Evolutionary conservation across 1,139 yeast genomes (phyloP).

Genomic region (Candida tropicalis): DNA sequence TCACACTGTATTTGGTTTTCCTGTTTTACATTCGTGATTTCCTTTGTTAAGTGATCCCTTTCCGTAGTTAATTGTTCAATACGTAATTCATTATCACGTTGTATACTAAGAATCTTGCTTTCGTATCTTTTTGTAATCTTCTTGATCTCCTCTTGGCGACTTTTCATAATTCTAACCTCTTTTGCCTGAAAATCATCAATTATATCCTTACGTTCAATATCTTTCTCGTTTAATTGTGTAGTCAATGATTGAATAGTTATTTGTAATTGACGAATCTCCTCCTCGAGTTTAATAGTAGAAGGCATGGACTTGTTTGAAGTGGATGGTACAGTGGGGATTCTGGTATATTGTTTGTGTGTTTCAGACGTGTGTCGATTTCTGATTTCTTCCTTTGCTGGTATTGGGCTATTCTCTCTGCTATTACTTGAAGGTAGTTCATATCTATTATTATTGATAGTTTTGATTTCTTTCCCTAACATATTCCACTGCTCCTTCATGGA

Average conservation of each 20-base stretch:
- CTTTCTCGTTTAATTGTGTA: background rate
- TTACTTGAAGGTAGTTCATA: conserved; percentile 1
- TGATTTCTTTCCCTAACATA: background rate
- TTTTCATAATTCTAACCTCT: conserved; percentile 2
- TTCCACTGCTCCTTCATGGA: background rate
- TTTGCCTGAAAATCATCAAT: conserved; percentile 5
- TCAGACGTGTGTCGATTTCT: background rate
- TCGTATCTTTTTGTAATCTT: conserved; percentile 3
- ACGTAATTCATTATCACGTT: background rate
- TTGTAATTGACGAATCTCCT: background rate
- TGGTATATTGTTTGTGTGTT: background rate
- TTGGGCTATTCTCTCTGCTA: background rate
- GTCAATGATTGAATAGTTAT: background rate
- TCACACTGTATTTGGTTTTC: background rate
- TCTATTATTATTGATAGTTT: background rate
- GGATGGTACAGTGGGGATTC: background rate
- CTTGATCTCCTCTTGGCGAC: background rate
- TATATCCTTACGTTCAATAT: conserved; percentile 3
- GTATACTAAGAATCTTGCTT: background rate
- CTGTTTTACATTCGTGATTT: background rate
- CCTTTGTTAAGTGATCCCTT: background rate
- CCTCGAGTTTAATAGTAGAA: background rate
- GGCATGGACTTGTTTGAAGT: background rate
- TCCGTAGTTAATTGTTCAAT: background rate
- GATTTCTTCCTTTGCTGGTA: background rate